Evolutionary conservation across 371 early-diverging fungal species (phyloP).

Genomic region (Mortierella sp.): DNA sequence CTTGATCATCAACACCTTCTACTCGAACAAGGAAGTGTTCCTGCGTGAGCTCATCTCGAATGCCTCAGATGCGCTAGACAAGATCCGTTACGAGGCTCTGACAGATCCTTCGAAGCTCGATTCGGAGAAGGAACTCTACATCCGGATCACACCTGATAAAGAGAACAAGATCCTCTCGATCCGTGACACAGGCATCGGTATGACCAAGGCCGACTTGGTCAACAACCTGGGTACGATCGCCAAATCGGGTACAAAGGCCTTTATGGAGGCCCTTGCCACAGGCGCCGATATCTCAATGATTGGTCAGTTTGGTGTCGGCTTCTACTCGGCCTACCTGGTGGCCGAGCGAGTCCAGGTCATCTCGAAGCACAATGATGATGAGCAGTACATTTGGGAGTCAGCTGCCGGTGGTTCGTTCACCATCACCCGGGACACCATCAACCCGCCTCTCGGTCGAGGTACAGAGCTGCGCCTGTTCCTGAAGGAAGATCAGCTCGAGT

Average conservation of each 20-base stretch:
- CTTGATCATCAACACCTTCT: conserved; percentile 90
- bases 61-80: conserved; percentile 96
- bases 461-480: conserved; percentile 88
- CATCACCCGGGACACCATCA: conserved; percentile 84
- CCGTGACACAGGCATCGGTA: conserved; percentile 92
- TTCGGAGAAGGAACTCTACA: conserved; percentile 78
- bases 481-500: conserved; percentile 92
- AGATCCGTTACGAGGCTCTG: conserved; percentile 87
- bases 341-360: conserved; percentile 95
- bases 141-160: conserved; percentile 85
- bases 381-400: conserved; percentile 95
- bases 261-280: conserved; percentile 86
- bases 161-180: conserved; percentile 77
- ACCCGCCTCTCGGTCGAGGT: conserved; percentile 86
- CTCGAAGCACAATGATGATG: conserved; percentile 95
- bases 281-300: conserved; percentile 93
- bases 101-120: conserved; percentile 85
- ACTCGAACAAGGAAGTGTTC: conserved; percentile 95
- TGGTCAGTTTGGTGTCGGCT: conserved; percentile 99
- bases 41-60: conserved; percentile 95
- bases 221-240: conserved; percentile 98
- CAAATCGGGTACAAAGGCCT: conserved; percentile 94
- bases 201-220: conserved; percentile 97
- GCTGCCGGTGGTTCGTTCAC: conserved; percentile 94
- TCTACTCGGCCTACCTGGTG: conserved; percentile 97